A percentile compares a stretch with the other conserved stretches of the same genome.
These are phyloP conservation scores for Heliosperma pusillum DNA, from an alignment of 148 eudicot genomes.

Conservation along the genomic window DNA sequence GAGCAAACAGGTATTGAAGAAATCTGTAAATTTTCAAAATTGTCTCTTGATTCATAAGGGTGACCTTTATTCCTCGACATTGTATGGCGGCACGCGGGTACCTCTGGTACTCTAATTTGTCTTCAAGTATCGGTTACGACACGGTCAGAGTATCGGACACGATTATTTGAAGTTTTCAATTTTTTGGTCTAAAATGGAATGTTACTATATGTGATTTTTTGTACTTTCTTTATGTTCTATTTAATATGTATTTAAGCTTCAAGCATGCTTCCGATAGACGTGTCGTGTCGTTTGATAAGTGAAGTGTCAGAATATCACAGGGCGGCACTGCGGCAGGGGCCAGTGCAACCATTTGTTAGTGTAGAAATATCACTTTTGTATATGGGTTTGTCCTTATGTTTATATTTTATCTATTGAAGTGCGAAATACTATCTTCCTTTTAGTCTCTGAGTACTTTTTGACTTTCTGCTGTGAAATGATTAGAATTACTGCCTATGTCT, in stretches of 20 bases:
- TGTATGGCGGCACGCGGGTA: not conserved
- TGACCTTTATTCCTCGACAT: not conserved
- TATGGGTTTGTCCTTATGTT: not conserved
- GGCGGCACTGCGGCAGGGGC: too few species aligned
- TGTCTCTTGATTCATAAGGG: not conserved
- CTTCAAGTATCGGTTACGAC: too few species aligned
- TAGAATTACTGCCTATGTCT: not conserved
- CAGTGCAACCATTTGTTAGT: not conserved
- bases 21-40: not conserved
- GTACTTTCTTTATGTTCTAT: too few species aligned
- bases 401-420: not conserved
- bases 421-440: not conserved
- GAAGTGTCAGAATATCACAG: too few species aligned
- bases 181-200: too few species aligned
- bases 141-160: too few species aligned
- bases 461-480: not conserved
- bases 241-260: too few species aligned
- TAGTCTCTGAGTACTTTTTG: not conserved
- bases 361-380: not conserved
- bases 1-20: conserved; percentile 59
- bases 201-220: too few species aligned
- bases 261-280: too few species aligned
- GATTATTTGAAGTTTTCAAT: too few species aligned
- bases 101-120: too few species aligned
- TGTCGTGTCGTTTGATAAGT: too few species aligned